phyloP scores from a whole-genome alignment of 768 basidiomycete genomes.

The Agrocybe praecox region DNA sequence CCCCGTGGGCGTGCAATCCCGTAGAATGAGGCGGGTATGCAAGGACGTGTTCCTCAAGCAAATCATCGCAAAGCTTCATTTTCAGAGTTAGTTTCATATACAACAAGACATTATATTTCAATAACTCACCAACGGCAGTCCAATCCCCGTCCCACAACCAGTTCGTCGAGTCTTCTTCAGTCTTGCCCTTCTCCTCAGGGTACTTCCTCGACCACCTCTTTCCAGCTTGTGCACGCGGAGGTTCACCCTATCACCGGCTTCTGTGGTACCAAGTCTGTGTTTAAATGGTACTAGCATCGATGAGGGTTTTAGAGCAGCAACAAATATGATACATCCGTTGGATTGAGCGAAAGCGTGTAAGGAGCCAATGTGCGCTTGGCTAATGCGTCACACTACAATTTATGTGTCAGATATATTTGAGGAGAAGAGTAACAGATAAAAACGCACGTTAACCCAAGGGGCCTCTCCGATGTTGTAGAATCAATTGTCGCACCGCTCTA shows the following conservation, averaged over 20 bases:
- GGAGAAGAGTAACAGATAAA: constrained; percentile 3
- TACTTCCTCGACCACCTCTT: constrained; percentile 82
- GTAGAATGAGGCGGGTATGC: constrained; percentile 79
- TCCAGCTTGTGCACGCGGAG: constrained; percentile 82
- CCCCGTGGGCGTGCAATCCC: constrained; percentile 91
- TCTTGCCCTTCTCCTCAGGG: constrained; percentile 58
- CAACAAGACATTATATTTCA: constrained; percentile 16
- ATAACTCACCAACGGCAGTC: constrained; percentile 92
- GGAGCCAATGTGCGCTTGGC: constrained; percentile 70
- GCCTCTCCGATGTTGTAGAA: constrained; percentile 99
- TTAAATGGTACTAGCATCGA: constrained; percentile 90
- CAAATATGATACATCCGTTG: constrained; percentile 97
- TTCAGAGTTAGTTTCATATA: neutral
- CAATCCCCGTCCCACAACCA: constrained; percentile 79
- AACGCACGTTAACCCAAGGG: constrained; percentile 87
- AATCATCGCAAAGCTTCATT: constrained; percentile 92
- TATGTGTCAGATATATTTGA: neutral
- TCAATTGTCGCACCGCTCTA: constrained; percentile 69
- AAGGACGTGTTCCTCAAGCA: constrained; percentile 96
- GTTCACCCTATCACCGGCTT: constrained; percentile 23
- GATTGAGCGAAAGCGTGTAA: constrained; percentile 91
- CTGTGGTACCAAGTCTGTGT: constrained; percentile 75
- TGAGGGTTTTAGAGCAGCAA: constrained; percentile 76
- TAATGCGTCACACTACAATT: constrained; percentile 75
- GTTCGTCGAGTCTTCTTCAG: constrained; percentile 72